Conservation (phyloP, 148 eudicot genomes). For the Dianthus caryophyllus region DNA sequence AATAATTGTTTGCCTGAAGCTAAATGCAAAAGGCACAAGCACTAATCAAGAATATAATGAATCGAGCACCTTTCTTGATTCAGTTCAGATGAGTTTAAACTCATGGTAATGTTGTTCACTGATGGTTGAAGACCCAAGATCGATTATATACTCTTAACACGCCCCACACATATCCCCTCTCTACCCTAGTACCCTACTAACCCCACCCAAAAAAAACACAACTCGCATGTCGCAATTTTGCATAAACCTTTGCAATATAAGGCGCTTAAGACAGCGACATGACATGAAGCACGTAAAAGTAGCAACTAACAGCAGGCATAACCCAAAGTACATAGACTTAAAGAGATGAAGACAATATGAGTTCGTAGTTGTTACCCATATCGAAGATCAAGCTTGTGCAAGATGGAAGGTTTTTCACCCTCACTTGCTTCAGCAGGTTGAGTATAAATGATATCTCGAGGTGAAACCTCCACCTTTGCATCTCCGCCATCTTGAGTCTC, state of each 20-base stretch:
- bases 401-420: slow-evolving; percentile 60
- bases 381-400: slow-evolving; percentile 90
- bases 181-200: too few species aligned
- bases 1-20: neutral
- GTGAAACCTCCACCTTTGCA: slow-evolving; percentile 91
- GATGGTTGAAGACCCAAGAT: too few species aligned
- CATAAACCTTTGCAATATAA: too few species aligned
- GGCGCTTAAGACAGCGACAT: neutral
- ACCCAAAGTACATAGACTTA: slow-evolving; percentile 2
- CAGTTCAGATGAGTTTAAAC: too few species aligned
- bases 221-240: too few species aligned
- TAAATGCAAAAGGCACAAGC: too few species aligned
- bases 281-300: neutral
- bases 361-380: slow-evolving; percentile 67
- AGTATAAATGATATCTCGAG: slow-evolving; percentile 85
- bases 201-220: too few species aligned
- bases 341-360: slow-evolving; percentile 1
- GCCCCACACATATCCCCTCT: neutral
- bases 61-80: neutral
- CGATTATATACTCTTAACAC: too few species aligned
- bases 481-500: slow-evolving; percentile 99
- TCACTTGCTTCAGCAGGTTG: slow-evolving; percentile 75
- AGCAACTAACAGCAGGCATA: neutral
- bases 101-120: too few species aligned
- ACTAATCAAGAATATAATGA: too few species aligned